Percentiles rank a stretch among this genome's conserved stretches.
Conservation (phyloP, 768 basidiomycete genomes). For the Dictyophora rubrovolvata region DNA sequence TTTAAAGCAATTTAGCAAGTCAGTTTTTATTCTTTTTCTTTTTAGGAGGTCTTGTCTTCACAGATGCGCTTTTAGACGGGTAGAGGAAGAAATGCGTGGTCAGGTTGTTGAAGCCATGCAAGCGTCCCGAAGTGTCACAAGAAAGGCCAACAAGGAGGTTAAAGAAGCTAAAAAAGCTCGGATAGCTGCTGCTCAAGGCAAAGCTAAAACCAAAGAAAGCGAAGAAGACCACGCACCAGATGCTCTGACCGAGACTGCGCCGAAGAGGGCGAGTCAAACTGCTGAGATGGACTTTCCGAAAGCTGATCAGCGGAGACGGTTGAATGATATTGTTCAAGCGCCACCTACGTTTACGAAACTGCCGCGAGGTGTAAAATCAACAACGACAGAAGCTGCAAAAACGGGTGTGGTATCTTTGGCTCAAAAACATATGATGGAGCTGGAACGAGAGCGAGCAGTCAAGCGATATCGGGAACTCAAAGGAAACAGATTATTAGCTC, state of each 20-base stretch:
- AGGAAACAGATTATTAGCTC: slow-evolving; percentile 19
- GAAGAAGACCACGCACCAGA: slow-evolving; percentile 14
- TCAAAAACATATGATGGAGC: slow-evolving; percentile 68
- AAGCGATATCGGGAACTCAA: slow-evolving; percentile 60
- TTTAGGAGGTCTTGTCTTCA: slow-evolving; percentile 1
- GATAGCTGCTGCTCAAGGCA: slow-evolving; percentile 34
- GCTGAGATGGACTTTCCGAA: slow-evolving; percentile 12
- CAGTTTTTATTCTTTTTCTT: slow-evolving; percentile 14
- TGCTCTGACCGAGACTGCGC: slow-evolving; percentile 37
- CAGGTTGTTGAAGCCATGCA: slow-evolving; percentile 10
- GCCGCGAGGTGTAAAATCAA: slow-evolving; percentile 34
- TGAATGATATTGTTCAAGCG: slow-evolving; percentile 62
- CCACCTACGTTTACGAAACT: slow-evolving; percentile 53
- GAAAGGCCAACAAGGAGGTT: not conserved
- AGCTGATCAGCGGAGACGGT: slow-evolving; percentile 41
- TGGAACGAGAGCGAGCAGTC: slow-evolving; percentile 62
- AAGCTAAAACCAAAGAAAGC: not conserved
- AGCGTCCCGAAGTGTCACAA: not conserved
- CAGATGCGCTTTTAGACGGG: slow-evolving; percentile 44
- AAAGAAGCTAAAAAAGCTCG: not conserved
- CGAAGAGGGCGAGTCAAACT: slow-evolving; percentile 14
- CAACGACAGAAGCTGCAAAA: slow-evolving; percentile 13
- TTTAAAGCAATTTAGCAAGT: slow-evolving; percentile 70
- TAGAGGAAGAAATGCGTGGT: slow-evolving; percentile 56
- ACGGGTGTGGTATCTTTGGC: slow-evolving; percentile 55